Percentiles rank a stretch among this genome's conserved stretches.
phyloP scores from a whole-genome alignment of 179 eudicot genomes.

The Amaranthus tricolor region DNA sequence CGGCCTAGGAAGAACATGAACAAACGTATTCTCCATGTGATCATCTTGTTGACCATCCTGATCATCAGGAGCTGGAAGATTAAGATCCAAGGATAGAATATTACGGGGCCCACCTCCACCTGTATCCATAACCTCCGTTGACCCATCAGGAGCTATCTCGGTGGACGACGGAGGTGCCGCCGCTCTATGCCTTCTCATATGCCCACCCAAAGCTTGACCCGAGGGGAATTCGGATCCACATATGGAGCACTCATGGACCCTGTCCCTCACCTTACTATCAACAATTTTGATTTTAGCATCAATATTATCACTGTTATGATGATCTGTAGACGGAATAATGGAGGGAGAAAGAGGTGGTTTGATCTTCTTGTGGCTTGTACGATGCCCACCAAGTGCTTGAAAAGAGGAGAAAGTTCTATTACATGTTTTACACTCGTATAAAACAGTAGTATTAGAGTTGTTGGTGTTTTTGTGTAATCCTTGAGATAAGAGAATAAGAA shows the following conservation, averaged over 20 bases:
- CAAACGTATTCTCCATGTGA: conserved; percentile 26
- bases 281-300: neutral
- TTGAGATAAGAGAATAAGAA: conserved; percentile 57
- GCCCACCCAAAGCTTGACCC: conserved; percentile 83
- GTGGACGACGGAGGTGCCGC: neutral
- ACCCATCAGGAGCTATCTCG: neutral
- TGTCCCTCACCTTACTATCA: conserved; percentile 12
- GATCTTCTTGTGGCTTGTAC: conserved; percentile 67
- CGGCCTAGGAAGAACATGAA: conserved; percentile 37
- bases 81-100: conserved; percentile 41
- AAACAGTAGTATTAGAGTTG: conserved; percentile 16
- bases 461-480: conserved; percentile 14
- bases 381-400: conserved; percentile 80
- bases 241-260: conserved; percentile 68
- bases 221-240: conserved; percentile 77
- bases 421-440: conserved; percentile 73
- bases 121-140: conserved; percentile 9
- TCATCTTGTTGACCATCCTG: conserved; percentile 21
- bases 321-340: neutral
- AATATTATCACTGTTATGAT: neutral
- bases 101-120: conserved; percentile 21
- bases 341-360: neutral
- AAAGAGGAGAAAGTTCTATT: conserved; percentile 55
- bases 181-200: conserved; percentile 68
- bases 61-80: conserved; percentile 41